A percentile compares a stretch with the other conserved stretches of the same genome.
phyloP scores from a whole-genome alignment of 352 stramenopile species.

The Phytophthora constricta region DNA sequence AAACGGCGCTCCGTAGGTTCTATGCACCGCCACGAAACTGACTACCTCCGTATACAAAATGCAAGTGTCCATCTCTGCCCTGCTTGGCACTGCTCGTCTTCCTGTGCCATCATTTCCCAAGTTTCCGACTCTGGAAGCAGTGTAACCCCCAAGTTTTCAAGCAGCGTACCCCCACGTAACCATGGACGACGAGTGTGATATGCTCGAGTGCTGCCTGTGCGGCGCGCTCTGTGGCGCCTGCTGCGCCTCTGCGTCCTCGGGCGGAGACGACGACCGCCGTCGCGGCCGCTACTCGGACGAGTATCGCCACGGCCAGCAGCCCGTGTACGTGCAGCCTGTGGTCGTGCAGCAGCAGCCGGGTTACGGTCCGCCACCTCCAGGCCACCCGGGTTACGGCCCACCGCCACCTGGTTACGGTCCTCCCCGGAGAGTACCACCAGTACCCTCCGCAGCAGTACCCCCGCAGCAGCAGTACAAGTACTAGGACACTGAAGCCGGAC shows the following conservation, averaged over 20 bases:
- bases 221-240: constrained; percentile 77
- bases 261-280: constrained; percentile 47
- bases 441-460: constrained; percentile 49
- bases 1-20: constrained; percentile 3
- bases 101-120: constrained; percentile 30
- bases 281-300: constrained; percentile 40
- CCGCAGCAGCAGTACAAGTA: constrained; percentile 36
- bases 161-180: background rate
- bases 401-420: constrained; percentile 46
- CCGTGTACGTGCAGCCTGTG: constrained; percentile 81
- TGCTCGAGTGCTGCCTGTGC: constrained; percentile 82
- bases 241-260: constrained; percentile 56
- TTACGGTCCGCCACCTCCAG: constrained; percentile 36
- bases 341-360: constrained; percentile 54
- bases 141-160: background rate
- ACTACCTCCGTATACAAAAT: constrained; percentile 25
- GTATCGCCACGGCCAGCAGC: constrained; percentile 47
- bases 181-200: constrained; percentile 80
- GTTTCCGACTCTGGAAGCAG: constrained; percentile 15
- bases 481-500: background rate
- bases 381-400: constrained; percentile 40
- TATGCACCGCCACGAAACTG: constrained; percentile 23
- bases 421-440: constrained; percentile 56
- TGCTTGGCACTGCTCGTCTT: background rate
- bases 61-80: constrained; percentile 12